Conservation (phyloP, 495 filamentous ascomycete species). For the Peziza echinospora region DNA sequence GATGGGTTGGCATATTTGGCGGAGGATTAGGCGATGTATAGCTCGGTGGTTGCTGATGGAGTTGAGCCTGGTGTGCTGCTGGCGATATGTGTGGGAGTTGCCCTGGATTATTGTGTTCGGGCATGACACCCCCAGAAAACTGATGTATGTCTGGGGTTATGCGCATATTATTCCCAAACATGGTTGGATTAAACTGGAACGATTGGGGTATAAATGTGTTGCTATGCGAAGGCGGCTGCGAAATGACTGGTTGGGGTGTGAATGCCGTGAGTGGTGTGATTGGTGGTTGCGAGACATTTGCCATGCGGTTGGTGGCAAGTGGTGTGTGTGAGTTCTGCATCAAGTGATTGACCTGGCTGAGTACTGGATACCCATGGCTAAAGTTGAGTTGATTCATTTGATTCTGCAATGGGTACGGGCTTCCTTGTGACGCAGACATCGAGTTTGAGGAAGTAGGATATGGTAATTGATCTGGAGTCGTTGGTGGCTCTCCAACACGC, state of each 20-base stretch:
- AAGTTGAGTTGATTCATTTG: slow-evolving; percentile 11
- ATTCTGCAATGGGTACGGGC: slow-evolving; percentile 3
- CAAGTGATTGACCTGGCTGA: slow-evolving; percentile 7
- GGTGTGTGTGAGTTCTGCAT: background rate
- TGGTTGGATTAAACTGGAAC: background rate
- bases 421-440: slow-evolving; percentile 6
- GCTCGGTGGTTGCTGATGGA: background rate
- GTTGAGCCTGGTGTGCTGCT: background rate
- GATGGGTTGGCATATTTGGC: background rate
- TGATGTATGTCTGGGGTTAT: background rate
- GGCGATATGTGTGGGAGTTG: background rate
- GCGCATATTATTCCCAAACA: background rate
- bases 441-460: slow-evolving; percentile 4
- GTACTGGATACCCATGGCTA: slow-evolving; percentile 7
- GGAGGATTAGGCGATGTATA: background rate
- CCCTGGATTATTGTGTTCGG: background rate
- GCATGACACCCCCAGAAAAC: background rate
- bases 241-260: background rate
- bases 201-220: background rate
- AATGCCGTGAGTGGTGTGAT: background rate
- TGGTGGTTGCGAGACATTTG: background rate
- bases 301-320: background rate
- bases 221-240: background rate
- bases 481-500: background rate
- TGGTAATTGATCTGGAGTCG: background rate